A percentile compares a stretch with the other conserved stretches of the same genome.
phyloP scores from a whole-genome alignment of 257 asterid genomes.

The Anisodus acutangulus region DNA sequence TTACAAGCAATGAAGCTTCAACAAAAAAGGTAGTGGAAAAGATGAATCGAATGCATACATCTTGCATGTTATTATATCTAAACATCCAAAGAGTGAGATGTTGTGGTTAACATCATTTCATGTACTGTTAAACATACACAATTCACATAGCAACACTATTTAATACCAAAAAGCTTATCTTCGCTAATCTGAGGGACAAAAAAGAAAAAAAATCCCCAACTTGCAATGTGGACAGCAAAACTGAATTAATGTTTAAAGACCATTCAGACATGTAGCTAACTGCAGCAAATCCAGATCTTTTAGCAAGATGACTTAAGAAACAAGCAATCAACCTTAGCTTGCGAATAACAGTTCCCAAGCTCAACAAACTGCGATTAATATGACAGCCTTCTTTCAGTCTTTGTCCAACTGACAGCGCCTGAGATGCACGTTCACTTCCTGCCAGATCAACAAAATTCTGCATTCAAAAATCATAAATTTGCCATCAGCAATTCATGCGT shows the following conservation, averaged over 20 bases:
- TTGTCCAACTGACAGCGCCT: slow-evolving; percentile 90
- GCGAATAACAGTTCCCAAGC: slow-evolving; percentile 92
- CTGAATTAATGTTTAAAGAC: slow-evolving; percentile 8
- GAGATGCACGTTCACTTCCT: slow-evolving; percentile 99
- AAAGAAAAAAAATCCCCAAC: not conserved
- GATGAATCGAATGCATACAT: not conserved
- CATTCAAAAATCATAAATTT: slow-evolving; percentile 39
- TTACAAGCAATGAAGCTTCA: slow-evolving; percentile 18
- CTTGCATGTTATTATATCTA: not conserved
- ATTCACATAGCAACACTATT: slow-evolving; percentile 15
- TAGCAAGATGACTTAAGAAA: slow-evolving; percentile 2
- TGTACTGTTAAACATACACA: slow-evolving; percentile 2
- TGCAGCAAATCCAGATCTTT: slow-evolving; percentile 14
- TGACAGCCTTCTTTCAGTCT: slow-evolving; percentile 99
- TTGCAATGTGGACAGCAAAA: slow-evolving; percentile 12
- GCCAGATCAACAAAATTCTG: slow-evolving; percentile 99
- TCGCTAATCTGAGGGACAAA: not conserved
- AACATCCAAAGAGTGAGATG: slow-evolving; percentile 6
- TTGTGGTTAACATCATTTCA: not conserved
- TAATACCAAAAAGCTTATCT: not conserved
- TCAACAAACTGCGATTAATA: slow-evolving; percentile 95
- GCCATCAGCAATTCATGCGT: slow-evolving; percentile 29
- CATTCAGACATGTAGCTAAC: slow-evolving; percentile 3
- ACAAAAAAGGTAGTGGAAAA: not conserved
- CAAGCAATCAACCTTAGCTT: slow-evolving; percentile 71